Evolutionary conservation across 2,329 filamentous ascomycete genomes (phyloP), one percentile per base, ranked within the genome.

Genomic region (Talaromyces sp.): DNA sequence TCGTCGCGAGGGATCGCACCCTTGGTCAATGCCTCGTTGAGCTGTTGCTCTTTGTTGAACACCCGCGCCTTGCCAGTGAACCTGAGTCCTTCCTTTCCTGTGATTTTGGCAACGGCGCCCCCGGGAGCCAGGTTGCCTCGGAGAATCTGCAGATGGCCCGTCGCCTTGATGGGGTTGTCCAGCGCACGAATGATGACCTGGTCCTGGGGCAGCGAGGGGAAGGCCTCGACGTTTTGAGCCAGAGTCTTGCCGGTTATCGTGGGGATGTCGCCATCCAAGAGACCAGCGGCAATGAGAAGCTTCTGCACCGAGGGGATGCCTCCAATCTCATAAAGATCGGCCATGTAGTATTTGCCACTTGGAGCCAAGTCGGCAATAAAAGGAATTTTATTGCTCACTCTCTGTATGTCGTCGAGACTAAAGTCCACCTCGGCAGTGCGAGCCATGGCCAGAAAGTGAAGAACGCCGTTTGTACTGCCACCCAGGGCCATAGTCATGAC

Each of bases 31-130:
- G 93, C 92, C 0, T 82, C 78, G 73, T 96, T 87, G 52, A 97
- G 86, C 67, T 88, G 83, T 67, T 87, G 82, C 76, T 97, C 94
- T 71, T 95, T 94, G 76, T 97, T 82, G 75, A 95, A 98, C 53
- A 96, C 91, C 23, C 87, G 84, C 0, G 92, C 94, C 66, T 86
- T 87, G 56, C 94, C 94, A 0, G 83, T 88, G 76, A 98, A 98
- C 12, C 78, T 81, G 6, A 92, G 83, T 2, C 94, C 94, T 75
- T 98, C 94, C 75, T 97, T 97, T 40, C 94, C 94, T 0, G 94
- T 97, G 75, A 98, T 97, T 77, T 98, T 98, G 63, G 92, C 93
- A 1, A 98, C 93, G 0, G 93, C 90, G 36, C 94, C 94, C 10
- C 87, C 89, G 1, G 94, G 94, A 2, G 93, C 91, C 34, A 97